These are phyloP conservation scores for Trichosporon coremiiforme DNA, from an alignment of 1,284 basidiomycete genomes.

Conservation along the genomic window DNA sequence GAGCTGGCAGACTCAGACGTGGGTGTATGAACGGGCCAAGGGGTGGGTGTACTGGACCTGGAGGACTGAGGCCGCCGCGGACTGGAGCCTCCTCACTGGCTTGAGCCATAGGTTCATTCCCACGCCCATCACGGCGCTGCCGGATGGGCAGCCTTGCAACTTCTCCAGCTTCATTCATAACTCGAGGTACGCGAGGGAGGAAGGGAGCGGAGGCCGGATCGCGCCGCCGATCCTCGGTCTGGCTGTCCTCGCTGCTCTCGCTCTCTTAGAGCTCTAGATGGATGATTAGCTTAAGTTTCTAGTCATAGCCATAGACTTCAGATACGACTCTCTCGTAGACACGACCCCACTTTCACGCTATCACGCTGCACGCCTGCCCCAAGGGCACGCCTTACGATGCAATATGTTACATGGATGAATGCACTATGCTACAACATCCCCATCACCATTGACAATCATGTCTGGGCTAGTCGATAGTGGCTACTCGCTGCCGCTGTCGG, in stretches of 20 bases:
- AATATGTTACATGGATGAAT: constrained; percentile 15
- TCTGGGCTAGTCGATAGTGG: too few relatives aligned
- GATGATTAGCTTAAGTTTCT: background rate
- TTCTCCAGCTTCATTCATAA: constrained; percentile 19
- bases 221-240: background rate
- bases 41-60: constrained; percentile 52
- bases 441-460: background rate
- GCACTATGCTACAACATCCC: constrained; percentile 16
- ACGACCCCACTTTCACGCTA: too few relatives aligned
- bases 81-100: constrained; percentile 63
- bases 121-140: constrained; percentile 37
- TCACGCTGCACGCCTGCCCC: too few relatives aligned
- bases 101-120: constrained; percentile 53
- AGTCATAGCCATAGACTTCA: background rate
- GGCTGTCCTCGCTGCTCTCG: background rate
- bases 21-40: constrained; percentile 54
- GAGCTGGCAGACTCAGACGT: constrained; percentile 79
- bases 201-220: background rate
- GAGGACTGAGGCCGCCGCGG: constrained; percentile 61
- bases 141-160: constrained; percentile 23
- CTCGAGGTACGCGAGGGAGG: background rate
- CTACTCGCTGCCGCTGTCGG: background rate
- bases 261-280: background rate
- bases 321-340: background rate
- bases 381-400: background rate